These are phyloP conservation scores for Aotearoamyces nothofagi DNA, from an alignment of 2,329 filamentous ascomycete species.

Conservation along the genomic window DNA sequence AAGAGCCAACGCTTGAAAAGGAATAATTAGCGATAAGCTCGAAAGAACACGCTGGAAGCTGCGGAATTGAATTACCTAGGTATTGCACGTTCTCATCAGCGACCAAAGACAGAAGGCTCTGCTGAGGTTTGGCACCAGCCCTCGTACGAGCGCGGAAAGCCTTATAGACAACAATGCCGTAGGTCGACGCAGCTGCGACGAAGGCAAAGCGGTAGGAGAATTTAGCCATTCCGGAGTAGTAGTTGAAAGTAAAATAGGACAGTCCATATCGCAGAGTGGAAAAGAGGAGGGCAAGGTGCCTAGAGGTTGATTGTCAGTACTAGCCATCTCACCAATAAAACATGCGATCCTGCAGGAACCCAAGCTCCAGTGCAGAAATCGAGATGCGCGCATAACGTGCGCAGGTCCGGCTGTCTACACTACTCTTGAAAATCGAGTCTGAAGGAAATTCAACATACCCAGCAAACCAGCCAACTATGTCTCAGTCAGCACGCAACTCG, in stretches of 20 bases:
- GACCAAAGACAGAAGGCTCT: conserved; percentile 48
- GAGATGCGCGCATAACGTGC: no score
- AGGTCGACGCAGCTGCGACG: conserved; percentile 75
- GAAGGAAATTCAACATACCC: conserved; percentile 42
- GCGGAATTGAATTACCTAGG: conserved; percentile 51
- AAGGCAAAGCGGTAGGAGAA: conserved; percentile 88
- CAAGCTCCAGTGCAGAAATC: no score
- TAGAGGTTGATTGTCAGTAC: conserved; percentile 23
- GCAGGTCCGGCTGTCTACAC: no score
- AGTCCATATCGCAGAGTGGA: conserved; percentile 70
- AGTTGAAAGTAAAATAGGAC: conserved; percentile 83
- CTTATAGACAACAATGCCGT: conserved; percentile 98
- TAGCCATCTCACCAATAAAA: no score
- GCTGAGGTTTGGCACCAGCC: conserved; percentile 44
- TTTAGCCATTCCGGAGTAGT: conserved; percentile 58
- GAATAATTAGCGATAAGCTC: conserved; percentile 8
- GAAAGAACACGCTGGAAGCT: background rate
- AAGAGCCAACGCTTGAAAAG: conserved; percentile 62
- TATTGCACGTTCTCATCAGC: conserved; percentile 97
- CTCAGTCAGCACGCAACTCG: conserved; percentile 13
- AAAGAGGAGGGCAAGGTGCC: conserved; percentile 75
- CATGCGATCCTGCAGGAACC: no score
- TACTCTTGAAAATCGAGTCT: background rate
- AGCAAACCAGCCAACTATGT: conserved; percentile 60
- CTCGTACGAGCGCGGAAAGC: conserved; percentile 76